These are phyloP conservation scores for Blastomyces emzantsi DNA, from an alignment of 2,329 filamentous ascomycete species.

Conservation along the genomic window DNA sequence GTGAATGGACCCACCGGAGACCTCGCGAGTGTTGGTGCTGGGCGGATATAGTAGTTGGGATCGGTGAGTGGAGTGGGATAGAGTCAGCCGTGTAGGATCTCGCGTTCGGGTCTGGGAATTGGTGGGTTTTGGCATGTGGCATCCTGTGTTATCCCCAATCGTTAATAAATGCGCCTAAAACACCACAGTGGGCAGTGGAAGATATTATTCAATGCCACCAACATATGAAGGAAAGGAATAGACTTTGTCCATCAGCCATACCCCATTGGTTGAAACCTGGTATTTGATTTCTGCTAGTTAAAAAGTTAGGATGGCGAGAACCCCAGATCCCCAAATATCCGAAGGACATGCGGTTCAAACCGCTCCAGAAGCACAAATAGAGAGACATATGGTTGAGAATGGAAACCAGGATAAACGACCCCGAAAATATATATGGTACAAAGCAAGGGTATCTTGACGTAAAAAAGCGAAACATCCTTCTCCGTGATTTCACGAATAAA, in stretches of 20 bases:
- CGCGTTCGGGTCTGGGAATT: background rate
- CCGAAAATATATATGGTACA: background rate
- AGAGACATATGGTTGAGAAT: background rate
- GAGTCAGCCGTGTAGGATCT: too few relatives aligned
- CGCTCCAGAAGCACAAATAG: background rate
- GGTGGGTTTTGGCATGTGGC: background rate
- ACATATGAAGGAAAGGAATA: background rate
- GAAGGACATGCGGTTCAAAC: background rate
- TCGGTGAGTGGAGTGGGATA: too few relatives aligned
- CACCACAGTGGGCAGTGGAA: background rate
- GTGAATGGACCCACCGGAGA: background rate
- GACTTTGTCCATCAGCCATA: background rate
- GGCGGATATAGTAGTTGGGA: too few relatives aligned
- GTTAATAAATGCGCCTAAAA: background rate
- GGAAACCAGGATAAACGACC: background rate
- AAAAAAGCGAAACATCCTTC: background rate
- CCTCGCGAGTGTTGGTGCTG: background rate
- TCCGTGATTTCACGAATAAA: background rate
- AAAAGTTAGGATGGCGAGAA: background rate
- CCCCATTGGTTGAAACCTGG: background rate
- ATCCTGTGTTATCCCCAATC: background rate
- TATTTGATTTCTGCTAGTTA: background rate
- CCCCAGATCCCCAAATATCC: background rate
- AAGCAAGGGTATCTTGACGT: background rate
- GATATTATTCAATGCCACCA: background rate